These are phyloP conservation scores for Combretum micranthum DNA, from an alignment of 345 rosid genomes.

Conservation along the genomic window DNA sequence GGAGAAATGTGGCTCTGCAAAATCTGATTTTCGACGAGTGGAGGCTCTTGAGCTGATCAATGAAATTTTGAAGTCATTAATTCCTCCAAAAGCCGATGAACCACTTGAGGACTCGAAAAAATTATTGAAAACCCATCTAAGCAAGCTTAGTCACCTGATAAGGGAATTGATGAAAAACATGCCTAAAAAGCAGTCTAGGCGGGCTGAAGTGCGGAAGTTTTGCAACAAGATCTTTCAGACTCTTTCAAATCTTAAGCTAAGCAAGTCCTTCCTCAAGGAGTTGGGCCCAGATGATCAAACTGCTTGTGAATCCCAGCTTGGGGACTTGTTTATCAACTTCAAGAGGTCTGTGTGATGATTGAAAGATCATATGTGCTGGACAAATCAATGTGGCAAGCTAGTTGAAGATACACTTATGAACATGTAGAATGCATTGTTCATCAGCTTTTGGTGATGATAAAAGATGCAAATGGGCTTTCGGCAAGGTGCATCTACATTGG, in stretches of 20 bases:
- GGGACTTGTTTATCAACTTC: conserved; percentile 46
- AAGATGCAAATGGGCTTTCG: too few relatives aligned
- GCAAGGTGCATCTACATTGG: too few relatives aligned
- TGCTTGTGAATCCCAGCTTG: conserved; percentile 63
- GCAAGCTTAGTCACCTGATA: conserved; percentile 41
- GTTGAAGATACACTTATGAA: too few relatives aligned
- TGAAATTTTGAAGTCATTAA: conserved; percentile 53
- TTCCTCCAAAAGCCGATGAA: conserved; percentile 31
- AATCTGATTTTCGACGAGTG: conserved; percentile 66
- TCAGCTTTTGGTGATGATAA: too few relatives aligned
- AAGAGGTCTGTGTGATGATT: conserved; percentile 27
- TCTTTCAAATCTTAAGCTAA: conserved; percentile 37
- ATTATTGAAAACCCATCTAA: conserved; percentile 39
- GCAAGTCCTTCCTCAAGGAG: conserved; percentile 51
- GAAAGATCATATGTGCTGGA: background rate
- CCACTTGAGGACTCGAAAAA: conserved; percentile 37
- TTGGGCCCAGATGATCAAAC: conserved; percentile 41
- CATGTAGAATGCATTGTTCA: too few relatives aligned
- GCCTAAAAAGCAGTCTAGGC: conserved; percentile 63
- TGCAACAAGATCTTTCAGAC: conserved; percentile 57
- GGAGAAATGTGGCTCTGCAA: conserved; percentile 52
- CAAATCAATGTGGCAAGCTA: too few relatives aligned
- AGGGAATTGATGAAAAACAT: conserved; percentile 50
- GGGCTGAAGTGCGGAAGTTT: conserved; percentile 63
- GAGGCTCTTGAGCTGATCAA: conserved; percentile 72